phyloP scores from a whole-genome alignment of 352 stramenopile genomes.

The Globisporangium spinosum region DNA sequence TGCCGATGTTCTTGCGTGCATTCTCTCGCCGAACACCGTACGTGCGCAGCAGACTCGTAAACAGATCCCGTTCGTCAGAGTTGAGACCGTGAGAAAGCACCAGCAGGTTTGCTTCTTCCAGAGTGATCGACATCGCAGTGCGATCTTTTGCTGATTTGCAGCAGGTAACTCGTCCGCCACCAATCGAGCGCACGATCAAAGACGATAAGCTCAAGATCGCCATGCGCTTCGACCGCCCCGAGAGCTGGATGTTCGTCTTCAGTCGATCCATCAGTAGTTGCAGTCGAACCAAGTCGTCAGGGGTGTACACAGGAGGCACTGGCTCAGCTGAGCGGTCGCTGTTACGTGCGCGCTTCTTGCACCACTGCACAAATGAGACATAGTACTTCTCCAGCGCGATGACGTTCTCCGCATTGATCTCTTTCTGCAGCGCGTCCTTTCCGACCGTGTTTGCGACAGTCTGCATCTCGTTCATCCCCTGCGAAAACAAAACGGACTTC shows the following conservation, averaged over 20 bases:
- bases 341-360: slow-evolving; percentile 21
- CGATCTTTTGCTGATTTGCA: slow-evolving; percentile 98
- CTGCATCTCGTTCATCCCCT: slow-evolving; percentile 93
- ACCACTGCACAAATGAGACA: slow-evolving; percentile 35
- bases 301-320: slow-evolving; percentile 24
- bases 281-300: slow-evolving; percentile 29
- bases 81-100: slow-evolving; percentile 51
- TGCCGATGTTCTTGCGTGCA: slow-evolving; percentile 85
- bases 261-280: slow-evolving; percentile 34
- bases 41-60: slow-evolving; percentile 68
- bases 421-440: slow-evolving; percentile 66
- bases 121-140: slow-evolving; percentile 96
- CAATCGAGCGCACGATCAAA: slow-evolving; percentile 65
- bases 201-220: slow-evolving; percentile 76
- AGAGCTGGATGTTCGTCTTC: slow-evolving; percentile 40
- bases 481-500: slow-evolving; percentile 79
- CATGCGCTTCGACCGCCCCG: slow-evolving; percentile 73
- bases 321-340: not conserved
- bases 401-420: slow-evolving; percentile 81
- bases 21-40: slow-evolving; percentile 81
- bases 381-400: slow-evolving; percentile 58
- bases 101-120: slow-evolving; percentile 86
- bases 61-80: slow-evolving; percentile 41
- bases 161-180: slow-evolving; percentile 91
- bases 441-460: slow-evolving; percentile 89